Conservation (phyloP, 1,284 basidiomycete genomes). For the Cystobasidium slooffiae region DNA sequence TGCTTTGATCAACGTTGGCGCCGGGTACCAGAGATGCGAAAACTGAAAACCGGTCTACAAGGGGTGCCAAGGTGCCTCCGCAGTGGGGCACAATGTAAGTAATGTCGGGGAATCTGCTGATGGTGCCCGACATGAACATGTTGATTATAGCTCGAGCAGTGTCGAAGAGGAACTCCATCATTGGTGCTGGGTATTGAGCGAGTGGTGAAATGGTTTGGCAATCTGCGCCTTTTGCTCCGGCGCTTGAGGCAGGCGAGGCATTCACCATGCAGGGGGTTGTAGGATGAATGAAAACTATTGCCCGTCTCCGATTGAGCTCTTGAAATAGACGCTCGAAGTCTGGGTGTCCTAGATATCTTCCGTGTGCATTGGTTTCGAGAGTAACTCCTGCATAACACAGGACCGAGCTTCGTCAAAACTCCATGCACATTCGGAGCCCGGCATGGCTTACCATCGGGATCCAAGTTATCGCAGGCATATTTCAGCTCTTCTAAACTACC, state of each 20-base stretch:
- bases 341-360: constrained; percentile 9
- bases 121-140: constrained; percentile 21
- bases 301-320: constrained; percentile 15
- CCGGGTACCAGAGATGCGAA: constrained; percentile 14
- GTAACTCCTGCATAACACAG: neutral
- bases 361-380: constrained; percentile 28
- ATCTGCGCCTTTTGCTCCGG: neutral
- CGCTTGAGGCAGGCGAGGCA: neutral
- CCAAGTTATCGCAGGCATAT: constrained; percentile 18
- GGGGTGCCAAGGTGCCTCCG: constrained; percentile 21
- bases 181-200: constrained; percentile 23
- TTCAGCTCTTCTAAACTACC: constrained; percentile 22
- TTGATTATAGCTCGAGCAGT: constrained; percentile 28
- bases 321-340: constrained; percentile 13
- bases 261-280: constrained; percentile 31
- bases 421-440: neutral
- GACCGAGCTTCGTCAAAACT: neutral
- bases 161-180: constrained; percentile 32
- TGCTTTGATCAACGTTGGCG: neutral
- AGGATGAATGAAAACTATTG: constrained; percentile 30
- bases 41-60: constrained; percentile 11
- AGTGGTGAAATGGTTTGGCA: constrained; percentile 13
- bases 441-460: constrained; percentile 15
- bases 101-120: constrained; percentile 7
- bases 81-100: constrained; percentile 27